Percentiles rank a stretch among this genome's conserved stretches.
phyloP scores from a whole-genome alignment of 73 alveolate genomes.

The Uronychia binucleata region DNA sequence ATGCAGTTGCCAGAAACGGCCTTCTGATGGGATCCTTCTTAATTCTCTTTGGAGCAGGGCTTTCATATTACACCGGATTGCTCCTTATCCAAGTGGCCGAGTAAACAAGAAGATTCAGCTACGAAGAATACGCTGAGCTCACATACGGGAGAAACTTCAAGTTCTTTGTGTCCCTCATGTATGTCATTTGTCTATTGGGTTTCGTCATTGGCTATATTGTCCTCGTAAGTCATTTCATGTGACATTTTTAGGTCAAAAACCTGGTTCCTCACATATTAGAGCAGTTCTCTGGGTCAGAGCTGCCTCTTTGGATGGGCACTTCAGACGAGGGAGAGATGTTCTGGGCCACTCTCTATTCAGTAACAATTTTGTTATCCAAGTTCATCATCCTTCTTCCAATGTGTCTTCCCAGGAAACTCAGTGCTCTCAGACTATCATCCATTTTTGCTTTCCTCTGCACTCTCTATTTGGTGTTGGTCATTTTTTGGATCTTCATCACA shows the following conservation, averaged over 20 bases:
- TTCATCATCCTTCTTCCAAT: conserved; percentile 32
- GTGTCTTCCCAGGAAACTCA: conserved; percentile 31
- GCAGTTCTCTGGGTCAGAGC: conserved; percentile 4
- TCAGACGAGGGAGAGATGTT: conserved; percentile 1
- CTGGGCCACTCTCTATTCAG: conserved; percentile 38
- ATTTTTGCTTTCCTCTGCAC: conserved; percentile 29
- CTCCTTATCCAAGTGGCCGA: conserved; percentile 6
- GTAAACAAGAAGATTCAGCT: conserved; percentile 24
- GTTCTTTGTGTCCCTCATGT: conserved; percentile 23
- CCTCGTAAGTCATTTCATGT: conserved; percentile 5
- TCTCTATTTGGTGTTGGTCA: conserved; percentile 30
- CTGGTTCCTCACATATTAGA: conserved; percentile 39
- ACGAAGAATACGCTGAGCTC: conserved; percentile 44
- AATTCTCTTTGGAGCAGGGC: conserved; percentile 11
- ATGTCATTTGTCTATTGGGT: conserved; percentile 48
- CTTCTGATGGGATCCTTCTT: conserved; percentile 20
- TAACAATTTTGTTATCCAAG: background rate
- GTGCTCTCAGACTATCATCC: conserved; percentile 44
- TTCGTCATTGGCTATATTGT: conserved; percentile 53
- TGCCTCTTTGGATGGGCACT: background rate
- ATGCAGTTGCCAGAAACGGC: conserved; percentile 16
- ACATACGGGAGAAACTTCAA: conserved; percentile 45
- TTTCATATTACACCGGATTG: conserved; percentile 14
- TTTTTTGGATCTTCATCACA: conserved; percentile 11
- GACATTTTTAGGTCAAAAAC: conserved; percentile 9